Evolutionary conservation across 148 eudicot species (phyloP), one percentile per base, ranked within the genome.

Genomic region (Diospyros kaki): DNA sequence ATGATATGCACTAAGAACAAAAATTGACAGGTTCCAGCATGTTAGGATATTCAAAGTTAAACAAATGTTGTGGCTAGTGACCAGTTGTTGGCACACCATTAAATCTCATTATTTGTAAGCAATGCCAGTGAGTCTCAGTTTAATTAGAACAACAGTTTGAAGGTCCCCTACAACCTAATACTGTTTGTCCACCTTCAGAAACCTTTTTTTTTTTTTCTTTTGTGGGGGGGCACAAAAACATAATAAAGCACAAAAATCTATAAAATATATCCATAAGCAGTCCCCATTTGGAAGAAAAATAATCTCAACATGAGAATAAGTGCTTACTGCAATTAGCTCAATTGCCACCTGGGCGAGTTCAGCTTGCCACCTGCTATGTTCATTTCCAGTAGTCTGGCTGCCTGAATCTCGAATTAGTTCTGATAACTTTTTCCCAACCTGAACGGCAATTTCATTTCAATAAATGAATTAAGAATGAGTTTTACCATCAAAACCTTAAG

Each of bases 391-490:
- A 55, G 87, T 82, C 82, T 89, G 99, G 80, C 88, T 85, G 58
- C 99, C 92, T 69, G 89, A 73, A 88, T 95, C 99, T 77, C 99
- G 89, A 77, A 95, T 92, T 64, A 95, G 87, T 83, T 95, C 99
- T 44, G 99, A 95, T 48, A 95, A 77, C 72, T 89, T 93, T 74
- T 91, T 95, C 48, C 99, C 99, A 73, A 95, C 98, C 98, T 95
- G 44, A 78, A 78, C 64, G 78, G 44, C 15, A 64, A 76, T 14
- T 39, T 55, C 73, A 55, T 38, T 70, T 70, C 56, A 39, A 13
- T 28, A 50, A 46, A 61, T 60, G 40, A 60, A 44, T 73, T 61
- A n/a, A 39, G 6, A 12, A 6, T 40, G 28, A 28, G 28, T 28
- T 28, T 39, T 48, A 14, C 44, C 8, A 9, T n/a, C 7, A 61